phyloP scores from a whole-genome alignment of 495 filamentous ascomycete genomes.

The Penicillium subrubescens region DNA sequence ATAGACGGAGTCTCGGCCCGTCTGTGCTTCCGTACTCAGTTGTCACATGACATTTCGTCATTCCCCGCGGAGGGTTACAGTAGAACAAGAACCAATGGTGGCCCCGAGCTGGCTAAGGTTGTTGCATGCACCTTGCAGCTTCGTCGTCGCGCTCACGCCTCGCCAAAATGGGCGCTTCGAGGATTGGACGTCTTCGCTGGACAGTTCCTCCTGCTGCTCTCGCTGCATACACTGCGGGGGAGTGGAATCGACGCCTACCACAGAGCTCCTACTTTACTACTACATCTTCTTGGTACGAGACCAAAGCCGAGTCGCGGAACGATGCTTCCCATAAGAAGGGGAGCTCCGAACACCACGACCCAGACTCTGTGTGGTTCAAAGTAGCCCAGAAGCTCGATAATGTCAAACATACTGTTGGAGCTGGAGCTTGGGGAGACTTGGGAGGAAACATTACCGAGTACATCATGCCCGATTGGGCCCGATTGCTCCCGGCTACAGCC shows the following conservation, averaged over 20 bases:
- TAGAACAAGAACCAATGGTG: slow-evolving; percentile 3
- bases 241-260: slow-evolving; percentile 26
- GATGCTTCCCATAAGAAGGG: not conserved
- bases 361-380: slow-evolving; percentile 56
- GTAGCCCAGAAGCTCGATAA: slow-evolving; percentile 60
- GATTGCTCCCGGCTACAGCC: slow-evolving; percentile 71
- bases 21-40: not conserved
- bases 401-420: slow-evolving; percentile 52
- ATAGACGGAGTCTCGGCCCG: slow-evolving; percentile 18
- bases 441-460: slow-evolving; percentile 66
- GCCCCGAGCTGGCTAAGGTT: slow-evolving; percentile 2
- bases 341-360: slow-evolving; percentile 6
- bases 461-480: slow-evolving; percentile 82
- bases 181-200: slow-evolving; percentile 38
- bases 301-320: slow-evolving; percentile 17
- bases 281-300: slow-evolving; percentile 12
- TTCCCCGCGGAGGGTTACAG: slow-evolving; percentile 12
- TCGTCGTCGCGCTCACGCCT: slow-evolving; percentile 60
- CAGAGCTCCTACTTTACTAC: slow-evolving; percentile 31
- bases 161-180: slow-evolving; percentile 36
- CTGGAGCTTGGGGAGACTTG: slow-evolving; percentile 61
- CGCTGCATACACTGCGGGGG: slow-evolving; percentile 34
- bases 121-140: slow-evolving; percentile 44
- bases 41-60: slow-evolving; percentile 36
- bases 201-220: slow-evolving; percentile 43